Base-by-base conservation (phyloP, 148 eudicot species). In the Rhododendron griersonianum region DNA sequence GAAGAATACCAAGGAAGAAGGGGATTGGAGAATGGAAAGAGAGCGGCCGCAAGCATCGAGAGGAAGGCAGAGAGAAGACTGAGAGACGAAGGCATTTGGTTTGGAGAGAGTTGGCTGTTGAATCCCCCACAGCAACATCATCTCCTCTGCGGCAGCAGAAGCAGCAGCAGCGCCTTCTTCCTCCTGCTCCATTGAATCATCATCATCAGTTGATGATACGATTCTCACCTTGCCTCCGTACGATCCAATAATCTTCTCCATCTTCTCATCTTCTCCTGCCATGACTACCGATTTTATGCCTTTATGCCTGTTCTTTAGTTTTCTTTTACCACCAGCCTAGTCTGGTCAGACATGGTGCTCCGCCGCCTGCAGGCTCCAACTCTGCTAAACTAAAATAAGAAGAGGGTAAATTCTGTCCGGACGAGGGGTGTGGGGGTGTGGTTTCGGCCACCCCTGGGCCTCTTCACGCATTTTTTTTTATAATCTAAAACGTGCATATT, bases 11-110 rank as follows among this genome's bases (percentile, higher is more conserved):
- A 96, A 87, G 84, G 96, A 94, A 88, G 96, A 96, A 71, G 98
- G 99, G 83, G 98, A 94, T 85, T 96, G 99, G n/a, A 91, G 87
- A 81, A 96, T 89, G 87, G 92, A 88, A 89, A 96, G 91, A 83
- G 92, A 89, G 77, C 94, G 97, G 81, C 99, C 99, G 76, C 95
- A 96, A 85, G 99, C 92, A 88, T 96, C 96, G 50, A 96, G 89
- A 48, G 23, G 83, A 37, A 94, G 97, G 14, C 91, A 77, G 80
- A 93, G 94, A 82, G 97, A 94, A 5, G 97, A 90, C 78, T 96
- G 98, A 0, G 73, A 76, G 39, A 94, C 99, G 83, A 92, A 95
- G 14, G 95, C 95, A 74, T 96, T 96, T 33, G 92, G 91, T 79
- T 91, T 96, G 0, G 96, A 89, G 80, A 87, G 85, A 39, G 90